Conservation (phyloP, 768 basidiomycete species). For the Strobilomyces confusus region DNA sequence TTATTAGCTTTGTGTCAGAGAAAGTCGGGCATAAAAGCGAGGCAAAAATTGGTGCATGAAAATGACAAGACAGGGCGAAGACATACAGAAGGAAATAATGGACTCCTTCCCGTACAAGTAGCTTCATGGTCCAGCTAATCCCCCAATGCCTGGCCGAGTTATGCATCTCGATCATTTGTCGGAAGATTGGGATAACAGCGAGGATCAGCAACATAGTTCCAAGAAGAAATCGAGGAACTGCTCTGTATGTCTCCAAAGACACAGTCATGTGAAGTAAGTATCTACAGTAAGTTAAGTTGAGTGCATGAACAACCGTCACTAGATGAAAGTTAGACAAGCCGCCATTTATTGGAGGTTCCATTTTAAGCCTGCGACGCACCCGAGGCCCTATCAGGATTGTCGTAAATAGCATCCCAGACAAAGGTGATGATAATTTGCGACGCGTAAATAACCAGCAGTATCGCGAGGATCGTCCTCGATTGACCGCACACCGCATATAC, state of each 20-base stretch:
- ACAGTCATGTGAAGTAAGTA: background rate
- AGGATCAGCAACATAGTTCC: background rate
- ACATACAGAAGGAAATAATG: background rate
- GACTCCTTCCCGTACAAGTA: background rate
- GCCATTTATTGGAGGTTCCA: too few relatives aligned
- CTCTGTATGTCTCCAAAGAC: background rate
- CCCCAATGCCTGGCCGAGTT: background rate
- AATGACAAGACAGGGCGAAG: too few relatives aligned
- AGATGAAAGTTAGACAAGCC: too few relatives aligned
- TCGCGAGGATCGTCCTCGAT: background rate
- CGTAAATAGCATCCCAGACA: background rate
- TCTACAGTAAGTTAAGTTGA: background rate
- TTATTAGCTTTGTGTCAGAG: background rate
- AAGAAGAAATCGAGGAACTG: background rate
- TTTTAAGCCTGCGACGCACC: background rate
- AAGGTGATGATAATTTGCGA: background rate
- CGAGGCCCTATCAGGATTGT: background rate
- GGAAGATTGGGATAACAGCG: background rate
- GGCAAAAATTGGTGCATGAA: too few relatives aligned
- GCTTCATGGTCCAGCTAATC: too few relatives aligned
- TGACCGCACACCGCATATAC: slow-evolving; percentile 7
- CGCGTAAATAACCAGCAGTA: slow-evolving; percentile 1
- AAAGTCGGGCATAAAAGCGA: too few relatives aligned
- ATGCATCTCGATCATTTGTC: background rate
- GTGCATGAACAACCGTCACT: background rate